Percentiles rank a stretch among this genome's conserved stretches.
These are phyloP conservation scores for Stagonosporopsis chrysanthemi DNA, from an alignment of 2,329 filamentous ascomycete species.

Conservation along the genomic window DNA sequence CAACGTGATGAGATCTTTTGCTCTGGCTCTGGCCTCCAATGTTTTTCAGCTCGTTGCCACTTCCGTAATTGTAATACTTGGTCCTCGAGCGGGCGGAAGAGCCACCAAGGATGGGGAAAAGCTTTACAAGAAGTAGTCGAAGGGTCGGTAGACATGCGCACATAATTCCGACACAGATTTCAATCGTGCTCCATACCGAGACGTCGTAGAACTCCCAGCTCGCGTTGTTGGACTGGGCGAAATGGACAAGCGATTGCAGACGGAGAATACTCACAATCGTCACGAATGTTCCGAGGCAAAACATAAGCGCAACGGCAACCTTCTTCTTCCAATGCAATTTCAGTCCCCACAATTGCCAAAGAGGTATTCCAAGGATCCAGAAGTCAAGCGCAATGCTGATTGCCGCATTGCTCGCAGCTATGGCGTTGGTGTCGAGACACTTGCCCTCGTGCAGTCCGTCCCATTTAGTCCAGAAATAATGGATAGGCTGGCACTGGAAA, in stretches of 20 bases:
- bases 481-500: conserved; percentile 49
- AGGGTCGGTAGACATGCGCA: conserved; percentile 54
- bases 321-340: conserved; percentile 51
- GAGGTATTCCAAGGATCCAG: conserved; percentile 47
- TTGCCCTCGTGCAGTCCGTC: conserved; percentile 38
- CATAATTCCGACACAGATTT: conserved; percentile 55
- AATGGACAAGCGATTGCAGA: conserved; percentile 52
- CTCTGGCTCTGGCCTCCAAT: conserved; percentile 18
- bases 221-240: conserved; percentile 52
- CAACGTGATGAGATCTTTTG: conserved; percentile 16
- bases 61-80: conserved; percentile 39
- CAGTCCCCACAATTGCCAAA: conserved; percentile 44
- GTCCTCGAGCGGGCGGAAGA: conserved; percentile 38
- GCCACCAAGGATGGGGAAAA: conserved; percentile 48
- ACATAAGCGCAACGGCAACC: conserved; percentile 50
- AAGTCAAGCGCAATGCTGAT: conserved; percentile 47
- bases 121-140: conserved; percentile 47
- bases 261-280: conserved; percentile 56
- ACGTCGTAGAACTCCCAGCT: conserved; percentile 52
- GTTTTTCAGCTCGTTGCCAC: conserved; percentile 29
- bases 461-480: conserved; percentile 47
- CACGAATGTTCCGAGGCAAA: conserved; percentile 51
- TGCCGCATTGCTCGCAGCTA: conserved; percentile 43
- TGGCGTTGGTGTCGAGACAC: conserved; percentile 48
- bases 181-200: conserved; percentile 53